Evolutionary conservation across 139 green algal genomes (phyloP).

Genomic region (Volvox reticuliferus): DNA sequence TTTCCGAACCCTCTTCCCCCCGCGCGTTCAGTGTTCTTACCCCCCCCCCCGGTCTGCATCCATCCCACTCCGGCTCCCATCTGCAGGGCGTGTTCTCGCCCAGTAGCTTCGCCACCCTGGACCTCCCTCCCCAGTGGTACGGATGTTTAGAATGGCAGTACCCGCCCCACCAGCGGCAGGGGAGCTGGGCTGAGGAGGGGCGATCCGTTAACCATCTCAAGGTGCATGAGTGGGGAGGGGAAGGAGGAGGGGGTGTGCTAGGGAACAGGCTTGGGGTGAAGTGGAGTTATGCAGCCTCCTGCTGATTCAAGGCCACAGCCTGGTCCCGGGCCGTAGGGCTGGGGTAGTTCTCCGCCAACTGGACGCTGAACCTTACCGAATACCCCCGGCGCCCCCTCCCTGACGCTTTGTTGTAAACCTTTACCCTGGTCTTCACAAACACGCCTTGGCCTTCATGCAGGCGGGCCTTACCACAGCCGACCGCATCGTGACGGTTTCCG

Average conservation of each 20-base stretch:
- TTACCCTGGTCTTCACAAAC: not conserved
- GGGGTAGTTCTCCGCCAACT: no score
- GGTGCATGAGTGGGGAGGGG: slow-evolving; percentile 29
- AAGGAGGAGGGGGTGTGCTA: not conserved
- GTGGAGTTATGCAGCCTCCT: no score
- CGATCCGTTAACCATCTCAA: slow-evolving; percentile 88
- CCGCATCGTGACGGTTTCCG: slow-evolving; percentile 83
- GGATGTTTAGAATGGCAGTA: slow-evolving; percentile 89
- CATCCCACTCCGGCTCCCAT: no score
- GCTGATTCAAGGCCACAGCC: no score
- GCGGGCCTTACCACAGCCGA: slow-evolving; percentile 85
- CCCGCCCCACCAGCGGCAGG: slow-evolving; percentile 81
- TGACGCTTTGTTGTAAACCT: not conserved
- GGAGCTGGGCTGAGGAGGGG: slow-evolving; percentile 88
- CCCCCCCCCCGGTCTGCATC: no score
- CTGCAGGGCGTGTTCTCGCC: slow-evolving; percentile 83
- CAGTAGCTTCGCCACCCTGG: slow-evolving; percentile 70
- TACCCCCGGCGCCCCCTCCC: no score
- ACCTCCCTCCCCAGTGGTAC: slow-evolving; percentile 89
- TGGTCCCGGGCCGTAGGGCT: no score
- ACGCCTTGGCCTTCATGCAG: slow-evolving; percentile 49
- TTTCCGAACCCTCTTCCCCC: not conserved
- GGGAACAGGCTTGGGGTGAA: not conserved
- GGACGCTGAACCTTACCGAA: no score
- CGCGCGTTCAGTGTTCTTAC: not conserved